Conservation (phyloP, 306 rosid genomes). For the Chamaecrista fasciculata region DNA sequence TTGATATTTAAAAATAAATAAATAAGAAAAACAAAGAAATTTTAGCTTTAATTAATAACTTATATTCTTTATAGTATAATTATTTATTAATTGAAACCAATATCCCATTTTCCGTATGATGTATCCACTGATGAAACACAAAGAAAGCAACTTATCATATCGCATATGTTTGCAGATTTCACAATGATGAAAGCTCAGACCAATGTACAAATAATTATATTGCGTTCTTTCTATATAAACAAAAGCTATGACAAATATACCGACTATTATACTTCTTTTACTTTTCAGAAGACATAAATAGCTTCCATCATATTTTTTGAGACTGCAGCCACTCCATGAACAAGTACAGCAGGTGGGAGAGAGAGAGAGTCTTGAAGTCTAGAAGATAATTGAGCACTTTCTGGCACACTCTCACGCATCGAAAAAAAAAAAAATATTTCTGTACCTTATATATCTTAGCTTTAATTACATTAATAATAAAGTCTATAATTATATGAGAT, state of each 20-base stretch:
- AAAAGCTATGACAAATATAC: constrained; percentile 52
- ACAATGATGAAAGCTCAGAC: constrained; percentile 54
- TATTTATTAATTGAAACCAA: constrained; percentile 13
- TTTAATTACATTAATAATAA: too few relatives aligned
- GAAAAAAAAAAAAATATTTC: too few relatives aligned
- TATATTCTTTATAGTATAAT: too few relatives aligned
- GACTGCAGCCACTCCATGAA: constrained; percentile 53
- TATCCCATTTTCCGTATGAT: background rate
- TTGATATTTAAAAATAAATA: too few relatives aligned
- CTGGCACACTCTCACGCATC: constrained; percentile 44
- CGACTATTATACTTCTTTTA: constrained; percentile 36
- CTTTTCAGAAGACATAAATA: constrained; percentile 55
- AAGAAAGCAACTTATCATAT: constrained; percentile 50
- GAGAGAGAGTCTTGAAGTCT: constrained; percentile 25
- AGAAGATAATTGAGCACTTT: constrained; percentile 36
- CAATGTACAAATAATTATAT: constrained; percentile 30
- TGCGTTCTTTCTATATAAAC: constrained; percentile 27
- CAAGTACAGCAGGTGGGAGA: background rate
- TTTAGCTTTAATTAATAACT: too few relatives aligned
- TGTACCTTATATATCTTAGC: too few relatives aligned
- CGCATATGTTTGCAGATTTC: constrained; percentile 66
- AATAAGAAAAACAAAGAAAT: too few relatives aligned
- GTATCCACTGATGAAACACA: constrained; percentile 35
- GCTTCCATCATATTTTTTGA: constrained; percentile 68
- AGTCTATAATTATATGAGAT: too few relatives aligned